Conservation (phyloP, 2,329 filamentous ascomycete genomes). For the Venturia effusa region DNA sequence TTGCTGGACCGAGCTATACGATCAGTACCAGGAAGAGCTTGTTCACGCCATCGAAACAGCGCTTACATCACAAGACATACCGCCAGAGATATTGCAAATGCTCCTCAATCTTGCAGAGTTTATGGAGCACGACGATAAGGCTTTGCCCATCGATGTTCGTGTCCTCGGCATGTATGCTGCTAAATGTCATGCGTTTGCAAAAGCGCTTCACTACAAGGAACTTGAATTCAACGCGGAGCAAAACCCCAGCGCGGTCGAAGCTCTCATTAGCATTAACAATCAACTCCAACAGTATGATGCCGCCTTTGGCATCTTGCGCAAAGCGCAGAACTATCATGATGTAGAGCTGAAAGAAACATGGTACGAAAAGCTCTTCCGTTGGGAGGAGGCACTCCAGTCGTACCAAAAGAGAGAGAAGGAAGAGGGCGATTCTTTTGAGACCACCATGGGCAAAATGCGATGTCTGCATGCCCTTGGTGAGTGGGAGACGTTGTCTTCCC, state of each 20-base stretch:
- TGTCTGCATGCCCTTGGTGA: slow-evolving; percentile 94
- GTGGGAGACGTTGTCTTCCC: slow-evolving; percentile 83
- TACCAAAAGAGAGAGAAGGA: slow-evolving; percentile 80
- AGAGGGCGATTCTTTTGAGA: slow-evolving; percentile 66
- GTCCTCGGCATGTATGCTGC: slow-evolving; percentile 89
- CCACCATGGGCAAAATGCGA: slow-evolving; percentile 99
- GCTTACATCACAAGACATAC: slow-evolving; percentile 88
- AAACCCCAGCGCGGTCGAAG: slow-evolving; percentile 89
- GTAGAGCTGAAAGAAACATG: slow-evolving; percentile 95
- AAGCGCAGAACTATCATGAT: slow-evolving; percentile 90
- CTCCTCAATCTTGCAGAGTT: slow-evolving; percentile 95
- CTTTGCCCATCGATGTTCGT: slow-evolving; percentile 91
- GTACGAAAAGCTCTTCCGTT: slow-evolving; percentile 97
- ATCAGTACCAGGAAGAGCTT: slow-evolving; percentile 92
- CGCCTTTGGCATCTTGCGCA: slow-evolving; percentile 91
- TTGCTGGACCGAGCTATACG: slow-evolving; percentile 96
- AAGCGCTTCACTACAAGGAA: slow-evolving; percentile 97
- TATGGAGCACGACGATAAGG: slow-evolving; percentile 99
- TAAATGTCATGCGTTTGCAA: slow-evolving; percentile 95
- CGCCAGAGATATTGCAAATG: slow-evolving; percentile 87
- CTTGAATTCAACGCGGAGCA: slow-evolving; percentile 97
- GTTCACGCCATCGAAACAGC: slow-evolving; percentile 93
- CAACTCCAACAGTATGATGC: slow-evolving; percentile 97
- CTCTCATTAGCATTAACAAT: slow-evolving; percentile 98
- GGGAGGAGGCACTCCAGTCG: slow-evolving; percentile 91